Base-by-base conservation (phyloP, 805 yeast species). In the Tetrapisispora taiwanensis region DNA sequence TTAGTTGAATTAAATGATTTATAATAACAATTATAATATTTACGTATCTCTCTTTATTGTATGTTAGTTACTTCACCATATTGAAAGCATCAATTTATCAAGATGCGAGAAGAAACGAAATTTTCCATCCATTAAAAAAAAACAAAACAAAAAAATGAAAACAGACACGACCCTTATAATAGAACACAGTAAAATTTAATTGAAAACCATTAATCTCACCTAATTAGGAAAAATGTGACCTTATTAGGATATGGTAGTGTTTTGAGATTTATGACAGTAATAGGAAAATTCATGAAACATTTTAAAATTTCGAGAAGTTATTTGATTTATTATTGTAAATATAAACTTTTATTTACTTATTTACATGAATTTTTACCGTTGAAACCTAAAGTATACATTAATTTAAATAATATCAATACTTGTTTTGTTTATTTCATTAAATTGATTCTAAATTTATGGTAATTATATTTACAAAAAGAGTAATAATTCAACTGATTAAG, bases 231-330 rank as follows among this genome's bases (percentile, higher is more conserved):
- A 32, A 18, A 32, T 22, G 4, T 38, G 30, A 14, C 37, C 42
- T 3, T 19, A 43, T 37, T 34, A 31, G 46, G 46, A 34, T 18
- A 27, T 27, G 20, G 24, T 41, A 38, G 38, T 36, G 27, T 26
- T 37, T 4, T 5, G 10, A 35, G 3, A 18, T 13, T n/a, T 14
- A 14, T 20, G 19, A 18, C 13, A 10, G 19, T 4, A 13, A 10
- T 14, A n/a, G 30, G 19, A 33, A 19, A 12, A 17, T n/a, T 15
- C 7, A 31, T 31, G 34, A n/a, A 31, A n/a, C 10, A 15, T 15
- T 31, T 15, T 8, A 31, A 30, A 5, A 31, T 31, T 15, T 31
- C 19, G 18, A 31, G 14, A 17, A 9, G 18, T 9, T 9, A n/a
- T n/a, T 8, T 6, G 18, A 12, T 7, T 4, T 7, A 28, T 12